phyloP scores from a whole-genome alignment of 2,329 filamentous ascomycete species.

The Talaromyces sp. region DNA sequence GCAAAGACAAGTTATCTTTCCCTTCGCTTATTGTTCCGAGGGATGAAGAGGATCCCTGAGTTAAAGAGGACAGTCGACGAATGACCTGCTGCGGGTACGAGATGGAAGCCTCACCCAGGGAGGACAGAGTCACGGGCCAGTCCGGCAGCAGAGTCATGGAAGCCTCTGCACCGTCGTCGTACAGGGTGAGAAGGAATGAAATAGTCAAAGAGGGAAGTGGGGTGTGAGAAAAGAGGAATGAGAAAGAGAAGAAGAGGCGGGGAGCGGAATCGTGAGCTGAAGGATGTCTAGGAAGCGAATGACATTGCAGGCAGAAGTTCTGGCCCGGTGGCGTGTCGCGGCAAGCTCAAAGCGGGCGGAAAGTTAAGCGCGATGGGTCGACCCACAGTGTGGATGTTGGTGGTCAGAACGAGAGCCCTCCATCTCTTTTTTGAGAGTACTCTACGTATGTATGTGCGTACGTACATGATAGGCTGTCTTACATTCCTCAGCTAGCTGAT shows the following conservation, averaged over 20 bases:
- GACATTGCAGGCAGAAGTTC: neutral
- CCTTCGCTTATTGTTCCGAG: neutral
- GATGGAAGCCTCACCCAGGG: slow-evolving; percentile 40
- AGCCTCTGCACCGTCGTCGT: slow-evolving; percentile 15
- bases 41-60: slow-evolving; percentile 19
- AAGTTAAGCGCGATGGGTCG: neutral
- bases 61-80: slow-evolving; percentile 28
- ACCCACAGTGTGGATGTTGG: neutral
- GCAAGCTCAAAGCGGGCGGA: slow-evolving; percentile 10
- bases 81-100: slow-evolving; percentile 36
- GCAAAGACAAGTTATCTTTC: neutral
- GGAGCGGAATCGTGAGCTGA: neutral
- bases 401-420: neutral
- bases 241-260: neutral
- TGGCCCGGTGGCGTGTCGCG: slow-evolving; percentile 6
- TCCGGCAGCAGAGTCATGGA: slow-evolving; percentile 39
- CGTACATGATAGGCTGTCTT: neutral
- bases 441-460: neutral
- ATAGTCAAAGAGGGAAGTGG: neutral
- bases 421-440: neutral
- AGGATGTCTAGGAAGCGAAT: neutral
- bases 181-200: neutral
- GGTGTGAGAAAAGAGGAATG: neutral
- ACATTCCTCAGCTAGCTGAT: neutral
- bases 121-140: slow-evolving; percentile 35